phyloP scores from a whole-genome alignment of 345 rosid species.

The Crucihimalaya himalaica region DNA sequence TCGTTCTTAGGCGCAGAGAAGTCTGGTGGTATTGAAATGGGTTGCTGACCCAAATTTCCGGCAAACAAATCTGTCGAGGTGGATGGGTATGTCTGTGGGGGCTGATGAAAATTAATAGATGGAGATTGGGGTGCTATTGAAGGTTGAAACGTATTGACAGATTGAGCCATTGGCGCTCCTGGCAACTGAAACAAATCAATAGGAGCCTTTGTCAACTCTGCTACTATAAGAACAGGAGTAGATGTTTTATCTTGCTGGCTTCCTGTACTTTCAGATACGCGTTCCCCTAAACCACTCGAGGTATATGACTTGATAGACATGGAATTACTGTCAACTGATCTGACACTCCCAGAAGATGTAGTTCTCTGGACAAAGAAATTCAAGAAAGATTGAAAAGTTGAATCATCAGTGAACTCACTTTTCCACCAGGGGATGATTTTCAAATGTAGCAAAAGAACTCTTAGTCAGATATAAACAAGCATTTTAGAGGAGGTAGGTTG shows the following conservation, averaged over 20 bases:
- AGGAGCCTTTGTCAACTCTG: conserved; percentile 49
- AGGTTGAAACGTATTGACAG: conserved; percentile 46
- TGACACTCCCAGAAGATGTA: conserved; percentile 67
- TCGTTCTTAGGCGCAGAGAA: conserved; percentile 52
- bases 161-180: conserved; percentile 45
- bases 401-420: conserved; percentile 16
- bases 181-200: conserved; percentile 70
- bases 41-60: conserved; percentile 49
- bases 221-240: conserved; percentile 42
- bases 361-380: conserved; percentile 60
- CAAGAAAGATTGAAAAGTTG: conserved; percentile 32
- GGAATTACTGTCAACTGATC: conserved; percentile 64
- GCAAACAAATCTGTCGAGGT: conserved; percentile 56
- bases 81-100: conserved; percentile 45
- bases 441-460: conserved; percentile 5
- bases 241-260: conserved; percentile 43
- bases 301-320: conserved; percentile 63
- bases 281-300: conserved; percentile 56
- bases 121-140: conserved; percentile 37
- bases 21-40: conserved; percentile 43
- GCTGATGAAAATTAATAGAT: conserved; percentile 45
- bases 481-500: conserved; percentile 13
- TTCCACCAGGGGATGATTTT: conserved; percentile 1
- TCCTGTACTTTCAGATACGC: conserved; percentile 48
- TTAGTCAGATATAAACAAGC: conserved; percentile 24